Evolutionary conservation across 2,329 filamentous ascomycete genomes (phyloP).

Genomic region (Ophiobolus disseminans): DNA sequence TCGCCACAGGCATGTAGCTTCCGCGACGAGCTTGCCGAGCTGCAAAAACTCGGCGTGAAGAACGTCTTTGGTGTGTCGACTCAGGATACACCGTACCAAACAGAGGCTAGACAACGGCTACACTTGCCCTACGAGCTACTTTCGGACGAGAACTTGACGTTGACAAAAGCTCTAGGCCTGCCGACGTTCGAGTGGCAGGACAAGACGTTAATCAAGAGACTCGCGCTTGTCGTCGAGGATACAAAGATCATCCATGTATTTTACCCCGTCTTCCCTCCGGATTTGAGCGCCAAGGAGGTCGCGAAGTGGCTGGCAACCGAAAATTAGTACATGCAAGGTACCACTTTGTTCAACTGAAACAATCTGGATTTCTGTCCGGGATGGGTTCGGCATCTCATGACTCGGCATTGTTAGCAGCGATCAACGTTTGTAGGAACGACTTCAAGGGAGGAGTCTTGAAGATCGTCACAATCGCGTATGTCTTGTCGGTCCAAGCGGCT

Average conservation of each 20-base stretch:
- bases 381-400: constrained; percentile 24
- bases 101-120: constrained; percentile 47
- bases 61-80: constrained; percentile 52
- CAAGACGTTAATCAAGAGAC: constrained; percentile 46
- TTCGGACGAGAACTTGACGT: constrained; percentile 49
- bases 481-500: neutral
- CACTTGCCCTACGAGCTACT: constrained; percentile 52
- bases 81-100: constrained; percentile 51
- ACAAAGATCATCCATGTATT: constrained; percentile 51
- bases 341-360: constrained; percentile 32
- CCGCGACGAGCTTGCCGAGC: constrained; percentile 39
- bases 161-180: constrained; percentile 45
- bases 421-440: neutral
- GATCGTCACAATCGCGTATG: neutral
- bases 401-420: constrained; percentile 14
- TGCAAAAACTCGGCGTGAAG: constrained; percentile 23
- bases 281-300: constrained; percentile 50
- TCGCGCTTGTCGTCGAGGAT: constrained; percentile 50
- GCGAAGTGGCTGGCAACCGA: constrained; percentile 41
- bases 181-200: constrained; percentile 52
- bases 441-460: neutral
- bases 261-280: constrained; percentile 54
- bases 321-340: constrained; percentile 30
- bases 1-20: constrained; percentile 55
- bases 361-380: constrained; percentile 18